These are phyloP conservation scores for Pouteria glomerata DNA, from an alignment of 148 eudicot genomes.

Conservation along the genomic window DNA sequence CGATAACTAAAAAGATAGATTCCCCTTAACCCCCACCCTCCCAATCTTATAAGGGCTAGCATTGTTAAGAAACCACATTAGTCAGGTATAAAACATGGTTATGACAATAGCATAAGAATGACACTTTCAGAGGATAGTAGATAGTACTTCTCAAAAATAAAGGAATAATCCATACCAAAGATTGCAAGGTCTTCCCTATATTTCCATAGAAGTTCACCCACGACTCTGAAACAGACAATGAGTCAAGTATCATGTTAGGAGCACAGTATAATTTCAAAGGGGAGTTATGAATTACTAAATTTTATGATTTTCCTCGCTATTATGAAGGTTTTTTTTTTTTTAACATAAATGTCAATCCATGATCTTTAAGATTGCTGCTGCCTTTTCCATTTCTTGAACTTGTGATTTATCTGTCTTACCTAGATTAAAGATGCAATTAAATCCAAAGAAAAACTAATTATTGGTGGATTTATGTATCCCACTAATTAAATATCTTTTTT, in stretches of 20 bases:
- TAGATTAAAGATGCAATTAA: not conserved
- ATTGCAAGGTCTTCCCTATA: slow-evolving; percentile 74
- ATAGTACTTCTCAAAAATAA: not conserved
- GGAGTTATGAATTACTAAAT: too few relatives aligned
- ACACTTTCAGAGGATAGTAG: too few relatives aligned
- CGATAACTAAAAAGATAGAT: too few relatives aligned
- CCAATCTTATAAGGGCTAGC: too few relatives aligned
- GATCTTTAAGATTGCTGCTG: not conserved
- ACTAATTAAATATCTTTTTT: not conserved
- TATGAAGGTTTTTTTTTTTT: not conserved
- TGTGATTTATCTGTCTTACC: not conserved
- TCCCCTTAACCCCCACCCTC: too few relatives aligned
- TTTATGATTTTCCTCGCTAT: too few relatives aligned
- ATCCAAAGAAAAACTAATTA: not conserved
- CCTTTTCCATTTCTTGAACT: not conserved
- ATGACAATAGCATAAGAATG: not conserved
- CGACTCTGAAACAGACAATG: slow-evolving; percentile 38
- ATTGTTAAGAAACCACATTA: too few relatives aligned
- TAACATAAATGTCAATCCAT: not conserved
- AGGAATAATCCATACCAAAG: slow-evolving; percentile 43
- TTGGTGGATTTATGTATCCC: not conserved
- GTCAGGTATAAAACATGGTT: too few relatives aligned
- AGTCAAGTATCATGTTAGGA: not conserved
- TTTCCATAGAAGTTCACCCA: slow-evolving; percentile 94
- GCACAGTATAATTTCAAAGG: not conserved